Conservation (phyloP, 352 stramenopile genomes). For the Pythium scleroteichum region DNA sequence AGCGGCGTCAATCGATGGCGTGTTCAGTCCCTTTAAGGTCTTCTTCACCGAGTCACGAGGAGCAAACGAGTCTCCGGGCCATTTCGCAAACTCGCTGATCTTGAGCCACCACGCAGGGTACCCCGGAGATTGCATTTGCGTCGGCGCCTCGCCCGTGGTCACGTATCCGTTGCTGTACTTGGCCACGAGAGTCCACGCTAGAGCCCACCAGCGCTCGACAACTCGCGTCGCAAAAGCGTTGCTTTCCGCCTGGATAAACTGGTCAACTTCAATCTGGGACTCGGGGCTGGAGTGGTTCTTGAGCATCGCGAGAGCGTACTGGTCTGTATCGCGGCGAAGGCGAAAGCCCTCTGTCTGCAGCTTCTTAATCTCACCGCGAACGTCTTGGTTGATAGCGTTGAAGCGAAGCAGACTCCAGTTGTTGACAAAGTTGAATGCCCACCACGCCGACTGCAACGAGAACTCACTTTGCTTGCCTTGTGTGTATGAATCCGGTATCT, state of each 20-base stretch:
- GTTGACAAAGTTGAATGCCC: conserved; percentile 88
- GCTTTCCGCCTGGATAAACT: conserved; percentile 37
- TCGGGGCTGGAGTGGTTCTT: neutral
- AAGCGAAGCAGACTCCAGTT: conserved; percentile 83
- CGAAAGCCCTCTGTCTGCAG: conserved; percentile 48
- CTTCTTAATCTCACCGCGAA: conserved; percentile 34
- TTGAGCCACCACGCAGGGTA: conserved; percentile 67
- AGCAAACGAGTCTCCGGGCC: conserved; percentile 67
- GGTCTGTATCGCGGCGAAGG: conserved; percentile 19
- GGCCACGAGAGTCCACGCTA: conserved; percentile 64
- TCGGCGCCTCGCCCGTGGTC: conserved; percentile 56
- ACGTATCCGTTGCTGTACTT: conserved; percentile 79
- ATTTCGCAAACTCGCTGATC: conserved; percentile 27
- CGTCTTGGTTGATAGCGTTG: conserved; percentile 66
- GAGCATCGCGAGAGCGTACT: conserved; percentile 15
- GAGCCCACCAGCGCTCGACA: conserved; percentile 57
- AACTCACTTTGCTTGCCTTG: conserved; percentile 72
- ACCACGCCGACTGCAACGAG: conserved; percentile 67
- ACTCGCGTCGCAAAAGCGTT: conserved; percentile 63
- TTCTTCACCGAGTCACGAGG: conserved; percentile 48
- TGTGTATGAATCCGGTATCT: conserved; percentile 57
- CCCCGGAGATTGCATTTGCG: conserved; percentile 47
- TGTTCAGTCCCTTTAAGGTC: conserved; percentile 39
- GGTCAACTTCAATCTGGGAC: conserved; percentile 13
- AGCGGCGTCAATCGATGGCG: neutral